phyloP scores from a whole-genome alignment of 2,329 filamentous ascomycete genomes.

The Thermochaetoides dissita region DNA sequence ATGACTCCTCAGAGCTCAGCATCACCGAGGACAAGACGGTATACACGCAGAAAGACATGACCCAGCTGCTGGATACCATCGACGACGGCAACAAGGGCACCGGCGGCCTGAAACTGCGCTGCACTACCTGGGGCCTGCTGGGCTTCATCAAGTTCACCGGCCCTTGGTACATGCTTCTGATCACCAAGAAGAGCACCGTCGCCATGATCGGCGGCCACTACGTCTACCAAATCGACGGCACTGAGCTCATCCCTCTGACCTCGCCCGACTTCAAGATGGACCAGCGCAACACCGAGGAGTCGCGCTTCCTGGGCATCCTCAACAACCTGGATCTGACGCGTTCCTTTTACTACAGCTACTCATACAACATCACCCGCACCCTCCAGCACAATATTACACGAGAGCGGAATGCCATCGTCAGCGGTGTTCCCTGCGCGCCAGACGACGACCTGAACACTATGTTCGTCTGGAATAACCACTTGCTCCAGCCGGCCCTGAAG shows the following conservation, averaged over 20 bases:
- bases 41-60: constrained; percentile 86
- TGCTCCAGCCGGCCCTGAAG: constrained; percentile 60
- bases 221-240: constrained; percentile 87
- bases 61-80: constrained; percentile 80
- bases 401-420: constrained; percentile 57
- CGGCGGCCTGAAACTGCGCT: constrained; percentile 78
- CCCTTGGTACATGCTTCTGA: constrained; percentile 90
- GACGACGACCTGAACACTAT: constrained; percentile 70
- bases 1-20: constrained; percentile 56
- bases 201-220: constrained; percentile 95
- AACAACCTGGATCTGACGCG: constrained; percentile 81
- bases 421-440: constrained; percentile 45
- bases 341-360: constrained; percentile 97
- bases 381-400: constrained; percentile 82
- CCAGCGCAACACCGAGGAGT: constrained; percentile 69
- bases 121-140: constrained; percentile 82
- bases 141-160: constrained; percentile 95
- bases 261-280: constrained; percentile 66
- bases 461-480: constrained; percentile 96
- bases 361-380: constrained; percentile 87
- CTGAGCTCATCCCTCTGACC: constrained; percentile 77
- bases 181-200: constrained; percentile 90
- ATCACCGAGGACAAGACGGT: constrained; percentile 91
- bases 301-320: constrained; percentile 74
- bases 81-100: constrained; percentile 88